These are phyloP conservation scores for Aspergillus oerlinghausenensis DNA, from an alignment of 2,329 filamentous ascomycete species.

Conservation along the genomic window DNA sequence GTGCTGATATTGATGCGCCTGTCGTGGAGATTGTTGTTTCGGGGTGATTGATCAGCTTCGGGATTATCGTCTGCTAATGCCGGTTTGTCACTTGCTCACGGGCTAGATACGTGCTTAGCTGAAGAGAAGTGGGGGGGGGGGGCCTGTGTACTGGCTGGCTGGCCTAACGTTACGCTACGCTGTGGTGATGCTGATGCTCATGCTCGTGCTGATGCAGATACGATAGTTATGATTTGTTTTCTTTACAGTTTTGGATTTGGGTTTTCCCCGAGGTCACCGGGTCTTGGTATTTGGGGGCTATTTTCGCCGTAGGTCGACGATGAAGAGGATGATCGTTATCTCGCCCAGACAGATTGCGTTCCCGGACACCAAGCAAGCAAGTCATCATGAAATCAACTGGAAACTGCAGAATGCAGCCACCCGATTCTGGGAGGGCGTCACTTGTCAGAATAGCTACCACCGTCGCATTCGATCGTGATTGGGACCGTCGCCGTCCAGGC, in stretches of 20 bases:
- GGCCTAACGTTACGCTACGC: neutral
- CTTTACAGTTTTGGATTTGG: neutral
- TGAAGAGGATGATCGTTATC: neutral
- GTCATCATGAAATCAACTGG: neutral
- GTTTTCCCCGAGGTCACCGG: neutral
- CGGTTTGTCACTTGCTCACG: neutral
- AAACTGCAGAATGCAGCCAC: neutral
- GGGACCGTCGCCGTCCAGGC: slow-evolving; percentile 10
- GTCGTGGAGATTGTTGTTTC: neutral
- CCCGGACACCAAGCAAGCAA: neutral
- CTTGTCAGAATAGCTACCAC: slow-evolving; percentile 3
- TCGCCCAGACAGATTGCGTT: neutral
- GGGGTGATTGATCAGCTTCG: neutral
- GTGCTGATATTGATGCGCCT: neutral
- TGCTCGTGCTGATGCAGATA: neutral
- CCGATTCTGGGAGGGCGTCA: neutral
- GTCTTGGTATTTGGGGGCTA: neutral
- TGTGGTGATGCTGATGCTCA: neutral
- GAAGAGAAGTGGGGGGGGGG: neutral
- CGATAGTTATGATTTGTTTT: neutral
- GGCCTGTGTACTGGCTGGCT: too few relatives aligned
- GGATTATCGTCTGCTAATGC: neutral
- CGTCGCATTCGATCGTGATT: neutral
- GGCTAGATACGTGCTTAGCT: neutral
- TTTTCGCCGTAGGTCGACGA: neutral